Evolutionary conservation across 257 asterid species (phyloP), one percentile per base, ranked within the genome.

Genomic region (Capsicum rhomboideum): DNA sequence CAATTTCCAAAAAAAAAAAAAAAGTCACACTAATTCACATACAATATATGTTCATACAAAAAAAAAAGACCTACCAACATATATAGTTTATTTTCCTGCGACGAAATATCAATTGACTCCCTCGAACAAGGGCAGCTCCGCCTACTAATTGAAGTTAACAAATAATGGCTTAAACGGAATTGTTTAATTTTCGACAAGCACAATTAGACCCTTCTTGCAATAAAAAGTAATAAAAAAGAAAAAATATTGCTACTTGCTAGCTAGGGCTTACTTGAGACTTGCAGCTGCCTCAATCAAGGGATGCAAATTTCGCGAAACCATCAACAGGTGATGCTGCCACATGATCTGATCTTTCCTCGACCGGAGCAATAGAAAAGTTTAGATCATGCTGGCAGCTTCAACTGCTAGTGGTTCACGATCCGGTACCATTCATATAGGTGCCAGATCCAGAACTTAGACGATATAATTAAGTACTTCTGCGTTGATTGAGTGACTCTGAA

Each of bases 351-450:
- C 88, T 52, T 78, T 63, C 84, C 86, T 83, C 58, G 40, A 12
- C 18, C 42, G n/a, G 64, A 82, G 46, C 54, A 82, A 52, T 50
- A 82, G 80, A 66, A 71, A 84, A 72, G 91, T 64, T 93, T 82
- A 93, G 97, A 91, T 93, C 97, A 93, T 84, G 97, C 95, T 93
- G 97, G 94, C 97, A 93, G 97, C 97, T 93, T 93, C 92, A 93
- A 42, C 97, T 74, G 86, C 87, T 88, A 82, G 87, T 4, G 82
- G 82, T 58, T 82, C 77, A 29, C 84, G 46, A 67, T 82, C 34
- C 58, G 0, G 2, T 37, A 68, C 31, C 21, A 49, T 67, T 34
- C 50, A 17, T 17, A 34, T 67, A 13, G 14, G 4, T 69, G 17
- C 26, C 13, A 69, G 53, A 69, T 69, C 29, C 28, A 20, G 5